Evolutionary conservation across 2,329 filamentous ascomycete species (phyloP), one percentile per base, ranked within the genome.

Genomic region (Fusarium continuum): DNA sequence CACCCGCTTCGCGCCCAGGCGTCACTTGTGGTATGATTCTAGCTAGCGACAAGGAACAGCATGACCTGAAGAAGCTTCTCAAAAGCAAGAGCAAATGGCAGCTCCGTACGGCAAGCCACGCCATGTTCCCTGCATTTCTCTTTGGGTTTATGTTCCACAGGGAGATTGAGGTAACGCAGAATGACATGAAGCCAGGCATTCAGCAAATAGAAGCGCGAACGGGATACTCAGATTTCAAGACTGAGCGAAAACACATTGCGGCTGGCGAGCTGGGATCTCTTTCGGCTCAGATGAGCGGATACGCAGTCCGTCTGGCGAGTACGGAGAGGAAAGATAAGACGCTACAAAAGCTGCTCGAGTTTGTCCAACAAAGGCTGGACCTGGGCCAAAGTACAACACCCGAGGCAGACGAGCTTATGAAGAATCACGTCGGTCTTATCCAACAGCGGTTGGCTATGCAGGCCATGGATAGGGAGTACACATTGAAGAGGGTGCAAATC

Each of bases 91-190:
- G 66, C 8, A 43, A 63, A 28, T 79, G 77, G 76, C 58, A 61
- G 9, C 32, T 69, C 2, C 31, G 47, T 5, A 53, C 75, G 4
- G 69, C 71, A 29, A 49, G 47, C 4, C 73, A 74, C 48, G 35
- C 71, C 54, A 74, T 78, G 72, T 77, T 78, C 29, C 76, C 73
- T 0, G 72, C 75, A 7, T 65, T 78, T 7, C 46, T 77, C 1
- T 68, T 74, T 45, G 68, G 70, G 19, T 64, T 78, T 40, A 66
- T 76, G 55, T 68, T 79, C 8, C 69, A 72, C 23, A 57, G 60
- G 17, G 73, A 78, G 40, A 74, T 77, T 8, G 73, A 77, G 39
- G 35, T 35, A 16, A 75, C 73, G 1, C 71, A 76, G 9, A 65
- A 57, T 3, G 57, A 59, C 10, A 77, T 78, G 64, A 76, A 75